These are phyloP conservation scores for Helminthosporium solani DNA, from an alignment of 2,329 filamentous ascomycete genomes.

Conservation along the genomic window DNA sequence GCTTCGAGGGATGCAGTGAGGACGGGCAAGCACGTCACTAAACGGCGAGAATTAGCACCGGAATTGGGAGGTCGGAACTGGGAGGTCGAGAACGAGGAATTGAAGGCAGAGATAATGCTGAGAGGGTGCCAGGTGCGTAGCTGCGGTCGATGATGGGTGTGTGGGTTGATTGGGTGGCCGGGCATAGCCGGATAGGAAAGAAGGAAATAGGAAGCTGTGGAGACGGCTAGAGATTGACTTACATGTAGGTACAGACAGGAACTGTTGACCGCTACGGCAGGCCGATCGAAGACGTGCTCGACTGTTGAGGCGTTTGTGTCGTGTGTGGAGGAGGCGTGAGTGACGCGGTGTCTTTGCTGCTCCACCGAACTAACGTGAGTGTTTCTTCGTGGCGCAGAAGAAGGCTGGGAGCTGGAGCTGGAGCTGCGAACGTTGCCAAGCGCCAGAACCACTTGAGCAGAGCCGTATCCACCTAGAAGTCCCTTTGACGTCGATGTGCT, in stretches of 20 bases:
- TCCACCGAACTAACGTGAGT: slow-evolving; percentile 1
- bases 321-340: not conserved
- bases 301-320: not conserved
- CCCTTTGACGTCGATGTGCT: slow-evolving; percentile 6
- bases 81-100: too few relatives aligned
- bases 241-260: too few relatives aligned
- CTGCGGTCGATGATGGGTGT: slow-evolving; percentile 4
- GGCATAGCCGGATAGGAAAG: slow-evolving; percentile 29
- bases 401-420: not conserved
- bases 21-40: slow-evolving; percentile 12
- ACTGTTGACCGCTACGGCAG: not conserved
- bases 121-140: slow-evolving; percentile 7
- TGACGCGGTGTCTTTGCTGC: not conserved
- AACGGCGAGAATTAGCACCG: slow-evolving; percentile 19
- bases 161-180: slow-evolving; percentile 19
- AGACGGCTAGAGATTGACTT: slow-evolving; percentile 13
- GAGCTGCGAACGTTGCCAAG: slow-evolving; percentile 6
- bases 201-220: slow-evolving; percentile 7
- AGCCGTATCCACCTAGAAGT: too few relatives aligned
- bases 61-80: too few relatives aligned
- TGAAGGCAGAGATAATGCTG: slow-evolving; percentile 3
- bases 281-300: not conserved
- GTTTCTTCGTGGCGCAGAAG: slow-evolving; percentile 12
- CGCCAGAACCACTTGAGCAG: too few relatives aligned
- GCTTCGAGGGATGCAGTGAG: slow-evolving; percentile 19